phyloP scores from a whole-genome alignment of 441 rosid genomes.

The Daphne laureola region DNA sequence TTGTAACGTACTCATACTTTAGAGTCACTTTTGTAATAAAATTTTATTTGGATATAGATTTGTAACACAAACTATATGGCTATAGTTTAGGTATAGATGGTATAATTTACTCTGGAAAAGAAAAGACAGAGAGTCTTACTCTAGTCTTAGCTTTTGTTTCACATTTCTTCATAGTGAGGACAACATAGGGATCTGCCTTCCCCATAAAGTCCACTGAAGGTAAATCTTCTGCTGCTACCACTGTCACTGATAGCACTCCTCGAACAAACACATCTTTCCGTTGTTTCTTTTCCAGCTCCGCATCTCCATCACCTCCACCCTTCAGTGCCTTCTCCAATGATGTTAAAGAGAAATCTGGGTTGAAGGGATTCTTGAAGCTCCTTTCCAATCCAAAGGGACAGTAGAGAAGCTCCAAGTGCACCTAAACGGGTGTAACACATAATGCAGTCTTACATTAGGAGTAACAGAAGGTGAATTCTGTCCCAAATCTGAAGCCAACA shows the following conservation, averaged over 20 bases:
- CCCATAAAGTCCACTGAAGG: conserved; percentile 77
- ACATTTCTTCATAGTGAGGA: conserved; percentile 71
- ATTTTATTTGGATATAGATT: no score
- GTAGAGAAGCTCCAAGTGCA: conserved; percentile 81
- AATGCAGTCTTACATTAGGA: no score
- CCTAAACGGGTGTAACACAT: no score
- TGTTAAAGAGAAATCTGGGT: conserved; percentile 49
- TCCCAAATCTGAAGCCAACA: neutral
- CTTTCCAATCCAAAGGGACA: conserved; percentile 60
- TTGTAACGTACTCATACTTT: no score
- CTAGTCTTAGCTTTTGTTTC: conserved; percentile 64
- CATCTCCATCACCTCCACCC: conserved; percentile 22
- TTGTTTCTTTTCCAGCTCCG: conserved; percentile 22
- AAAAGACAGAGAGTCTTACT: conserved; percentile 26
- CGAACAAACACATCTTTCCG: conserved; percentile 75
- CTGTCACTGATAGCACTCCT: conserved; percentile 83
- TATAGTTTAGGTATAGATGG: no score
- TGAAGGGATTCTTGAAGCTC: conserved; percentile 47
- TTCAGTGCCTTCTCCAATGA: conserved; percentile 64
- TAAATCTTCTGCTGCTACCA: conserved; percentile 75
- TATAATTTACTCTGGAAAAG: no score
- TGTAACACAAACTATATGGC: no score
- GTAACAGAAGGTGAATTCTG: no score
- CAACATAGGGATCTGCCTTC: conserved; percentile 82
- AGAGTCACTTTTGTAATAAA: no score